Conservation (phyloP, 164 flowering plant genomes). For the Hamamelis virginiana region DNA sequence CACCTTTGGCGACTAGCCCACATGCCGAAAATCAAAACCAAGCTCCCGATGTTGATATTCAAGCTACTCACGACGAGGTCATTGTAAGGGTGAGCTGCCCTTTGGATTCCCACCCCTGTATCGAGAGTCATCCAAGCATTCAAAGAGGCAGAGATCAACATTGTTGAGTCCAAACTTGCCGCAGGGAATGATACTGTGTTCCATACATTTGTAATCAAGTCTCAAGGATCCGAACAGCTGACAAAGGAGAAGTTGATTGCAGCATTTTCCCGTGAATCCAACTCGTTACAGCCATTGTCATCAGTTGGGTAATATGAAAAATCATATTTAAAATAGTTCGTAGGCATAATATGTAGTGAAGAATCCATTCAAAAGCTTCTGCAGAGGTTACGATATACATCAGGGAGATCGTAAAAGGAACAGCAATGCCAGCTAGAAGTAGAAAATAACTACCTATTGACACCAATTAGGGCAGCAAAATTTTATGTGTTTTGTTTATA, state of each 20-base stretch:
- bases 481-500: constrained; percentile 28
- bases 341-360: constrained; percentile 26
- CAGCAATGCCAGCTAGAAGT: constrained; percentile 16
- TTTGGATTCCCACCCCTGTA: constrained; percentile 68
- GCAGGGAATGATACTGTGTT: constrained; percentile 56
- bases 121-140: constrained; percentile 71
- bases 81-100: constrained; percentile 70
- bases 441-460: constrained; percentile 26
- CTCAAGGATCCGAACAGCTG: constrained; percentile 62
- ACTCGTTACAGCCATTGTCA: constrained; percentile 27
- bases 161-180: constrained; percentile 66
- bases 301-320: constrained; percentile 21
- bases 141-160: constrained; percentile 54
- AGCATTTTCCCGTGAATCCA: constrained; percentile 52
- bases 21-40: constrained; percentile 22
- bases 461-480: constrained; percentile 29
- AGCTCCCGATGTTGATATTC: constrained; percentile 51
- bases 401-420: constrained; percentile 12
- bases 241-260: constrained; percentile 78
- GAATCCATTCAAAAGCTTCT: constrained; percentile 27
- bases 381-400: constrained; percentile 32
- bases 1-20: constrained; percentile 25
- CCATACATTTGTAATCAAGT: constrained; percentile 80
- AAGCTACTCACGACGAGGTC: constrained; percentile 55
- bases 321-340: constrained; percentile 21